Base-by-base conservation (phyloP, 163 green algal species). In the Prototheca stagnorum region DNA sequence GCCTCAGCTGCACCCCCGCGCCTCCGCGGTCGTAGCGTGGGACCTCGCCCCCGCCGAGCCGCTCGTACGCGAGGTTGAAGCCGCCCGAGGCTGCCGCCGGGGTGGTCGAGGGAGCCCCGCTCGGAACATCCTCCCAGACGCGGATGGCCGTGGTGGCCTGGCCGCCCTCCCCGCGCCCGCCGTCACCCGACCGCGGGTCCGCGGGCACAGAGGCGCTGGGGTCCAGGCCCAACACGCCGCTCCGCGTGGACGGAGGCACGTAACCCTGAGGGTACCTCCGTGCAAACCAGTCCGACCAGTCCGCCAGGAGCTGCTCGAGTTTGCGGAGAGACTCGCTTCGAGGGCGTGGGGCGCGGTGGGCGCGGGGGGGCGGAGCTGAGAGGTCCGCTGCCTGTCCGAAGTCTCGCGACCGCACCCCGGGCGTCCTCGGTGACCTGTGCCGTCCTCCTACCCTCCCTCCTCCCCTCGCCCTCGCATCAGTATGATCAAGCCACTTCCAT, bases 11-110 rank as follows among this genome's bases (percentile, higher is more conserved):
- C n/a, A n/a, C n/a, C n/a, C n/a, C 31, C 22, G 37, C 47, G 19
- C 20, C 28, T 12, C 12, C 24, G 14, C 55, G 47, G 27, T 63
- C 47, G 41, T 63, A 63, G 5, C 3, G 9, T 0, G 55, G 55
- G 12, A 62, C 54, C 6, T 22, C 54, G 3, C 45, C 46, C 9
- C 23, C 46, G 39, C 23, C 47, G 47, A 22, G 44, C 0, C 42
- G 53, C 1, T 37, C 19, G 28, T 60, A 60, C 19, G 3, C 4
- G 1, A 60, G 33, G 15, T 2, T 33, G 41, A 35, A 44, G 27
- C n/a, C n/a, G n/a, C n/a, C n/a, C n/a, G 21, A 53, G 44, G 37
- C 33, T 19, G 34, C 33, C 33, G 41, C n/a, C 31, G 19, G 14
- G 19, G 9, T 37, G 31, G 31, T 9, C 31, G 31, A 12, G 11